Percentiles rank a stretch among this genome's conserved stretches.
phyloP scores from a whole-genome alignment of 441 rosid genomes.

The Mallotus japonicus region DNA sequence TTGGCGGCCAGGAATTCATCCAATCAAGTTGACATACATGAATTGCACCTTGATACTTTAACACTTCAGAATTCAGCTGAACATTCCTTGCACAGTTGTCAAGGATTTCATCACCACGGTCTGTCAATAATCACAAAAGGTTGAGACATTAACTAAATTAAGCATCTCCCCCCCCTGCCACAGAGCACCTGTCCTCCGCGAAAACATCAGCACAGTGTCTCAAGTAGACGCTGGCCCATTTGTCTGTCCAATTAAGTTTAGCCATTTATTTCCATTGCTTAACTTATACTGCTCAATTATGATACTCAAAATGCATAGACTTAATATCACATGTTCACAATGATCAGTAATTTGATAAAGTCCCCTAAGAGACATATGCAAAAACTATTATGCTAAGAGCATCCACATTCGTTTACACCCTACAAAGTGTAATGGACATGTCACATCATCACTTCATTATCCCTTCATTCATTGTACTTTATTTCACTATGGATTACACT shows the following conservation, averaged over 20 bases:
- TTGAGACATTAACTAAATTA: background rate
- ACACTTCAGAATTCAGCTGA: conserved; percentile 45
- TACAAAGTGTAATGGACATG: too few species aligned
- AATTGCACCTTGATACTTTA: conserved; percentile 42
- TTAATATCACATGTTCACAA: background rate
- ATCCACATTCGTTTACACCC: too few species aligned
- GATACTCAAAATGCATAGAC: background rate
- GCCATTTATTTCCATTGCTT: background rate
- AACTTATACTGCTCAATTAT: background rate
- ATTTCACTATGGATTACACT: too few species aligned
- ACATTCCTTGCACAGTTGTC: conserved; percentile 64
- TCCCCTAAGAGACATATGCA: background rate
- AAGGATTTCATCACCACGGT: conserved; percentile 64
- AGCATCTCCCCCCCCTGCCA: background rate
- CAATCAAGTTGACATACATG: conserved; percentile 83
- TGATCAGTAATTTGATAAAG: background rate
- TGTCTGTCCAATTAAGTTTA: background rate
- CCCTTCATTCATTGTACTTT: too few species aligned
- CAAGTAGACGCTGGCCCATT: background rate
- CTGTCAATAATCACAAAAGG: conserved; percentile 34
- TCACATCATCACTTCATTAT: too few species aligned
- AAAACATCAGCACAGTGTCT: background rate
- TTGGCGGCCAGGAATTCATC: conserved; percentile 67
- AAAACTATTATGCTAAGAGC: background rate
- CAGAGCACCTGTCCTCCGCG: background rate